phyloP scores from a whole-genome alignment of 768 basidiomycete genomes.

The Dentipellis fragilis region DNA sequence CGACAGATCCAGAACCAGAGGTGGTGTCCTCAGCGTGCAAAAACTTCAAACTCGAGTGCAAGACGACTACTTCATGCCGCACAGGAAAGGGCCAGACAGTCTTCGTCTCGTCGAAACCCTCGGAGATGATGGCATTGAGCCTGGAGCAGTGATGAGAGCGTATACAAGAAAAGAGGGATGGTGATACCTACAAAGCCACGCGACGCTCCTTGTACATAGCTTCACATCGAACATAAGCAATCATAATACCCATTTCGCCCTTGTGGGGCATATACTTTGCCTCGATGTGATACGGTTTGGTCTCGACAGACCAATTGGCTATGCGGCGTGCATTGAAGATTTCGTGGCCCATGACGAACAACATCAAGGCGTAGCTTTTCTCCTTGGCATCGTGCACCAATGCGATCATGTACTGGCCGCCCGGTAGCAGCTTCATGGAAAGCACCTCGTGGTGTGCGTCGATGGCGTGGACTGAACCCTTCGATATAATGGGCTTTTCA shows the following conservation, averaged over 20 bases:
- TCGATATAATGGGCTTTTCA: conserved; percentile 5
- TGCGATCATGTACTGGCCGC: conserved; percentile 11
- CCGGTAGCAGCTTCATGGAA: conserved; percentile 13
- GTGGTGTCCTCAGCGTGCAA: neutral
- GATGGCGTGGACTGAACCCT: conserved; percentile 4
- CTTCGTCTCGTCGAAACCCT: neutral
- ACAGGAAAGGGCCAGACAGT: neutral
- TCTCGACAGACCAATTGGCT: conserved; percentile 2
- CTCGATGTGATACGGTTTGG: conserved; percentile 12
- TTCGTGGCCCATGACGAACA: conserved; percentile 14
- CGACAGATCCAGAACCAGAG: neutral
- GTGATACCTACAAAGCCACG: no score
- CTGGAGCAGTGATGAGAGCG: neutral
- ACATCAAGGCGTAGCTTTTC: conserved; percentile 8
- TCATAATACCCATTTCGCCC: neutral
- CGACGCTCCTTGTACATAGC: neutral
- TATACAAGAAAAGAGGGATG: no score
- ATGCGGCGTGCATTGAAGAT: conserved; percentile 10
- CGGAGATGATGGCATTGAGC: neutral
- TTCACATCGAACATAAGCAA: neutral
- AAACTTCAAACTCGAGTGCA: neutral
- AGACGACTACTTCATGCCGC: neutral
- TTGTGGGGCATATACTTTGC: neutral
- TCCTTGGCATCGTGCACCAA: conserved; percentile 6
- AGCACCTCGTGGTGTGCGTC: conserved; percentile 3